These are phyloP conservation scores for Macroventuria anomochaeta DNA, from an alignment of 2,329 filamentous ascomycete genomes.

Conservation along the genomic window DNA sequence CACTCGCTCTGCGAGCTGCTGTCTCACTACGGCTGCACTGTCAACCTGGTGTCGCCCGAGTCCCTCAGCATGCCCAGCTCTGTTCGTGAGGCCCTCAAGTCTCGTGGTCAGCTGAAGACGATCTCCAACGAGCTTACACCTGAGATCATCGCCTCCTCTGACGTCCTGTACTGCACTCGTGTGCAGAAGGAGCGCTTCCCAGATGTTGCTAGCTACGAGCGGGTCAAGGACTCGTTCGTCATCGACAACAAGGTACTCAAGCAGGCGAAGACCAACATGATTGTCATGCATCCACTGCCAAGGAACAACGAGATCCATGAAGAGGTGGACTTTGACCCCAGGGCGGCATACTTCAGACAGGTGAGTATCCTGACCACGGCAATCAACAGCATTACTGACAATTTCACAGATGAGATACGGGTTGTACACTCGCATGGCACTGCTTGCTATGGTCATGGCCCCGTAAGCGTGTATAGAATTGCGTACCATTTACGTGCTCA, in stretches of 20 bases:
- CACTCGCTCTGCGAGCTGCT: slow-evolving; percentile 95
- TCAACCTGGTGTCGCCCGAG: slow-evolving; percentile 88
- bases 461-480: slow-evolving; percentile 39
- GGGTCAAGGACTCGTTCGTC: slow-evolving; percentile 85
- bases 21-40: slow-evolving; percentile 90
- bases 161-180: slow-evolving; percentile 95
- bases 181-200: slow-evolving; percentile 96
- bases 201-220: slow-evolving; percentile 80
- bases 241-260: slow-evolving; percentile 90
- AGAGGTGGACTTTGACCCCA: slow-evolving; percentile 96
- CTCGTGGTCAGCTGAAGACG: slow-evolving; percentile 75
- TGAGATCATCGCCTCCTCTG: slow-evolving; percentile 83
- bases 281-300: slow-evolving; percentile 94
- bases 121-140: slow-evolving; percentile 82
- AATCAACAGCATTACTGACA: slow-evolving; percentile 50
- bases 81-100: slow-evolving; percentile 73
- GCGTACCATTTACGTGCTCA: slow-evolving; percentile 11
- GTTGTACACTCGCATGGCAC: slow-evolving; percentile 95
- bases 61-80: slow-evolving; percentile 77
- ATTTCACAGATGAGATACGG: slow-evolving; percentile 87
- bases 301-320: slow-evolving; percentile 91
- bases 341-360: slow-evolving; percentile 98
- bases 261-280: slow-evolving; percentile 89
- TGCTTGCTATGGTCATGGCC: slow-evolving; percentile 91
- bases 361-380: slow-evolving; percentile 61